These are phyloP conservation scores for Backusella australiensis DNA, from an alignment of 192 early-diverging fungal genomes.

Conservation along the genomic window DNA sequence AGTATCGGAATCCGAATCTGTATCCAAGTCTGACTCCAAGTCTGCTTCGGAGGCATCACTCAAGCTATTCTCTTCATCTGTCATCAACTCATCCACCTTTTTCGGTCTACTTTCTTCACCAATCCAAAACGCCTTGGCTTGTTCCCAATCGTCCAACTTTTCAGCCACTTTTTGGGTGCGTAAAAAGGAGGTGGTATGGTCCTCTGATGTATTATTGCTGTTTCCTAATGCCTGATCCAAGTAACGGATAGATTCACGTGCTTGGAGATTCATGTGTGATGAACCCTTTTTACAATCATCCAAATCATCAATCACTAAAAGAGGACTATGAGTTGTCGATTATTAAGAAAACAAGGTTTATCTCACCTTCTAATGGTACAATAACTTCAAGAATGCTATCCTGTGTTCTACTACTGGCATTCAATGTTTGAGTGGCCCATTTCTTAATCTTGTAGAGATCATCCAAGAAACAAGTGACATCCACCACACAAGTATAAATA, in stretches of 20 bases:
- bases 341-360: not conserved
- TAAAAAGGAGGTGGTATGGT: slow-evolving; percentile 32
- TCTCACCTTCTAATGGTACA: slow-evolving; percentile 51
- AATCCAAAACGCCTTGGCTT: slow-evolving; percentile 38
- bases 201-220: not conserved
- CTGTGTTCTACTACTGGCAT: slow-evolving; percentile 16
- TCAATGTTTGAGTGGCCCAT: slow-evolving; percentile 37
- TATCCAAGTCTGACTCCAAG: slow-evolving; percentile 1
- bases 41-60: not conserved
- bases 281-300: slow-evolving; percentile 55
- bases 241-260: slow-evolving; percentile 57
- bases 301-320: slow-evolving; percentile 46
- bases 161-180: slow-evolving; percentile 49
- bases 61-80: not conserved
- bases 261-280: slow-evolving; percentile 43
- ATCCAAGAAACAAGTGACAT: slow-evolving; percentile 49
- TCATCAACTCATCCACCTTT: not conserved
- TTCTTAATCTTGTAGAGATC: slow-evolving; percentile 44
- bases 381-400: slow-evolving; percentile 39
- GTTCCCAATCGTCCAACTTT: slow-evolving; percentile 44
- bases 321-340: not conserved
- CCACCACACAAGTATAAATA: slow-evolving; percentile 38
- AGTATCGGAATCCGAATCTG: slow-evolving; percentile 8
- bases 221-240: slow-evolving; percentile 36
- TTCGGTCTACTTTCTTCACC: slow-evolving; percentile 25